These are phyloP conservation scores for Neoboletus subvelutipes DNA, from an alignment of 768 basidiomycete genomes.

Conservation along the genomic window DNA sequence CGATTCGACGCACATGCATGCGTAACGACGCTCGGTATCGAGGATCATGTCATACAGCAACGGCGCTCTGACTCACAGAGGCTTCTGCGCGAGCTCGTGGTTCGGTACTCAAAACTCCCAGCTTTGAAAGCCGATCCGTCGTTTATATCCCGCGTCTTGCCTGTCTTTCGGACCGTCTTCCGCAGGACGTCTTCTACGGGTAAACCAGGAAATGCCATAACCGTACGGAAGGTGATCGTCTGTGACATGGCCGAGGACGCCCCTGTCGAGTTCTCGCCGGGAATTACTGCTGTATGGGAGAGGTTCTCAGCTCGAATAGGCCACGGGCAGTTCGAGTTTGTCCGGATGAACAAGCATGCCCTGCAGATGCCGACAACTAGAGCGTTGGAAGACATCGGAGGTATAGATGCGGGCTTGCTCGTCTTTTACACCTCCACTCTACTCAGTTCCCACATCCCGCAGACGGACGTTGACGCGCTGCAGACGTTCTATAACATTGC, in stretches of 20 bases:
- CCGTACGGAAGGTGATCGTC: neutral
- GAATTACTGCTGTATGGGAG: neutral
- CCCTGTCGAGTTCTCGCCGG: neutral
- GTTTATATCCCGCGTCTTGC: neutral
- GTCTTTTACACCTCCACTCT: neutral
- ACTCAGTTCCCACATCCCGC: neutral
- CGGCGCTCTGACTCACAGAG: neutral
- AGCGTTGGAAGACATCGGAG: neutral
- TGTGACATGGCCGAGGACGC: neutral
- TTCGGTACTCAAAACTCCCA: neutral
- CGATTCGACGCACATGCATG: neutral
- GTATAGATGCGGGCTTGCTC: neutral
- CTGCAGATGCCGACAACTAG: neutral
- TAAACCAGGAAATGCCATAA: neutral
- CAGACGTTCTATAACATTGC: neutral
- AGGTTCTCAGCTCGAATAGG: neutral
- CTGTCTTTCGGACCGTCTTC: neutral
- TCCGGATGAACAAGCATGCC: neutral
- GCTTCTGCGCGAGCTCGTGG: slow-evolving; percentile 1
- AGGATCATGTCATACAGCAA: neutral
- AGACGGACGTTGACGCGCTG: neutral
- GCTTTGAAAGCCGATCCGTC: neutral
- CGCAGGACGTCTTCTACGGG: neutral
- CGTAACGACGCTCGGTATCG: neutral
- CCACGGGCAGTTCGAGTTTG: neutral